Evolutionary conservation across 345 rosid species (phyloP).

Genomic region (Lumnitzera racemosa): DNA sequence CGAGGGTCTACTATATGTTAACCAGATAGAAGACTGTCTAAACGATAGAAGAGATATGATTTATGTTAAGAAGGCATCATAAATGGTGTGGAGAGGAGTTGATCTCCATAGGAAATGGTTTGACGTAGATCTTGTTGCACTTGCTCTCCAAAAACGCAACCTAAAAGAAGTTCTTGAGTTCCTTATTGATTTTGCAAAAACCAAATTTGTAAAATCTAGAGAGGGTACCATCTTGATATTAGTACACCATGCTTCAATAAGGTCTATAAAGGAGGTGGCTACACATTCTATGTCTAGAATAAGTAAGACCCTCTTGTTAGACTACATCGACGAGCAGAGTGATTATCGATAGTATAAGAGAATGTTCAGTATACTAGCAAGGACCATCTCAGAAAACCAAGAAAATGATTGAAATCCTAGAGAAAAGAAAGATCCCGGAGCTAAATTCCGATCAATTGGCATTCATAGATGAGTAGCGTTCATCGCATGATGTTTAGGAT

Average conservation of each 20-base stretch:
- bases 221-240: too few species aligned
- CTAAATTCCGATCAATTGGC: conserved; percentile 36
- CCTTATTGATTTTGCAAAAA: conserved; percentile 2
- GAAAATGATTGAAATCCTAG: conserved; percentile 44
- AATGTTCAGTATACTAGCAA: conserved; percentile 33
- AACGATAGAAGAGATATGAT: conserved; percentile 11
- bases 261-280: conserved; percentile 65
- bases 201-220: too few species aligned
- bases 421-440: conserved; percentile 27
- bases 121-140: conserved; percentile 52
- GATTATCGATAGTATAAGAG: conserved; percentile 15
- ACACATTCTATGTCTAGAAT: conserved; percentile 79
- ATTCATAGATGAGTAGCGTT: conserved; percentile 48
- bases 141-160: conserved; percentile 25
- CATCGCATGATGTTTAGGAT: conserved; percentile 14
- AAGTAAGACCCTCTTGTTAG: conserved; percentile 45
- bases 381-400: conserved; percentile 51
- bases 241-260: conserved; percentile 16
- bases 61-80: conserved; percentile 46
- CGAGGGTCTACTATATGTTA: conserved; percentile 54
- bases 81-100: conserved; percentile 47
- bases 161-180: neutral
- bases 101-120: conserved; percentile 69
- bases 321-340: conserved; percentile 7
- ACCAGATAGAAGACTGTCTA: conserved; percentile 33